These are phyloP conservation scores for Oidiodendron maius DNA, from an alignment of 495 filamentous ascomycete species.

Conservation along the genomic window DNA sequence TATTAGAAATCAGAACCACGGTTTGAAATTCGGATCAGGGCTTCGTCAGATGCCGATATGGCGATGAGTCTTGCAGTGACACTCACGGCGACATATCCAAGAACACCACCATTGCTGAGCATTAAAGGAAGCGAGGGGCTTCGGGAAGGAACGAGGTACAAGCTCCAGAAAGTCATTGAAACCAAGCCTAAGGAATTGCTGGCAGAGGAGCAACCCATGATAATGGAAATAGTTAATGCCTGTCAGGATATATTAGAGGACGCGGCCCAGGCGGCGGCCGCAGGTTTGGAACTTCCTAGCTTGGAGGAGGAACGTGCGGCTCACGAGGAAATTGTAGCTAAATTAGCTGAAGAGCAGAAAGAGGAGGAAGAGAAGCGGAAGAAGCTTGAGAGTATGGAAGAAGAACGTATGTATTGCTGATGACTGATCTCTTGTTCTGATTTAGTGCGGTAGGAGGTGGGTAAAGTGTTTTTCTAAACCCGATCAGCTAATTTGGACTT, in stretches of 20 bases:
- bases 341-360: conserved; percentile 40
- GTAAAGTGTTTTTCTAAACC: background rate
- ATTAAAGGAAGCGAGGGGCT: conserved; percentile 58
- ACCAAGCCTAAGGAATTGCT: conserved; percentile 62
- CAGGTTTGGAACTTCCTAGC: conserved; percentile 70
- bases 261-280: conserved; percentile 65
- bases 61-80: conserved; percentile 58
- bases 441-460: too few relatives aligned
- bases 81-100: conserved; percentile 89
- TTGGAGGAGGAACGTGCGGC: conserved; percentile 84
- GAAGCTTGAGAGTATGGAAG: conserved; percentile 58
- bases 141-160: conserved; percentile 56
- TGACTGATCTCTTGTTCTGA: background rate
- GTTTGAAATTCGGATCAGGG: conserved; percentile 73
- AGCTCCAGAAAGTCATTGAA: conserved; percentile 63
- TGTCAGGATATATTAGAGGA: conserved; percentile 87
- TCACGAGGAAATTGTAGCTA: conserved; percentile 45
- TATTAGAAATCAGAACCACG: conserved; percentile 67
- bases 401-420: conserved; percentile 51
- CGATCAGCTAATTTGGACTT: background rate
- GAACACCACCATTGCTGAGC: conserved; percentile 68
- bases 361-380: conserved; percentile 41
- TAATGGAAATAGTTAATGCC: conserved; percentile 75
- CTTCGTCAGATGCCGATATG: conserved; percentile 57
- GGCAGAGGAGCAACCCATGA: conserved; percentile 66